Conservation (phyloP, 768 basidiomycete genomes). For the Termitomyces sp. region DNA sequence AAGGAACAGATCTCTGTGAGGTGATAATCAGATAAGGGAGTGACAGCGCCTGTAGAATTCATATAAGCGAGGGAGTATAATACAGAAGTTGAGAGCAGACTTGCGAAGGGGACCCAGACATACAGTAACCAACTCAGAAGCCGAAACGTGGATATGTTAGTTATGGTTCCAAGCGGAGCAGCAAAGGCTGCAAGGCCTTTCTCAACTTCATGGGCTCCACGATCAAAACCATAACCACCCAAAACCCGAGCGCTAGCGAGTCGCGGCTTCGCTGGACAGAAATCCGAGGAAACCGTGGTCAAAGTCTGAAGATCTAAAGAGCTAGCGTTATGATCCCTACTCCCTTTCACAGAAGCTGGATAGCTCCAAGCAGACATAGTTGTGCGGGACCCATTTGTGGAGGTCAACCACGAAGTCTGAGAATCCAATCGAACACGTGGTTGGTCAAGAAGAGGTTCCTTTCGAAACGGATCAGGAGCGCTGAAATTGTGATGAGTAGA, state of each 20-base stretch:
- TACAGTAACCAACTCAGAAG: constrained; percentile 58
- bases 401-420: constrained; percentile 71
- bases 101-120: constrained; percentile 66
- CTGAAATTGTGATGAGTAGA: constrained; percentile 30
- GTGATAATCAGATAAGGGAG: constrained; percentile 55
- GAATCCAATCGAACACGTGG: constrained; percentile 52
- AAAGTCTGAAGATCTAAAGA: constrained; percentile 37
- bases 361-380: constrained; percentile 67
- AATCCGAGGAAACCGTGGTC: constrained; percentile 28
- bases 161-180: constrained; percentile 33
- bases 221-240: constrained; percentile 63
- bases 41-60: constrained; percentile 41
- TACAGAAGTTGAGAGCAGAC: constrained; percentile 19
- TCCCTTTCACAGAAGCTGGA: constrained; percentile 40
- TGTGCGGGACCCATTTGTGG: constrained; percentile 48
- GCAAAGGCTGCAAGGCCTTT: constrained; percentile 45
- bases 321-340: constrained; percentile 28
- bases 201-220: constrained; percentile 39
- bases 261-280: constrained; percentile 46
- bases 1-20: constrained; percentile 30
- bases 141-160: constrained; percentile 51
- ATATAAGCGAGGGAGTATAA: not conserved
- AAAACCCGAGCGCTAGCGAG: constrained; percentile 56
- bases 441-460: constrained; percentile 35
- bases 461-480: constrained; percentile 62